Evolutionary conservation across 441 rosid species (phyloP).

Genomic region (Corymbia calophylla): DNA sequence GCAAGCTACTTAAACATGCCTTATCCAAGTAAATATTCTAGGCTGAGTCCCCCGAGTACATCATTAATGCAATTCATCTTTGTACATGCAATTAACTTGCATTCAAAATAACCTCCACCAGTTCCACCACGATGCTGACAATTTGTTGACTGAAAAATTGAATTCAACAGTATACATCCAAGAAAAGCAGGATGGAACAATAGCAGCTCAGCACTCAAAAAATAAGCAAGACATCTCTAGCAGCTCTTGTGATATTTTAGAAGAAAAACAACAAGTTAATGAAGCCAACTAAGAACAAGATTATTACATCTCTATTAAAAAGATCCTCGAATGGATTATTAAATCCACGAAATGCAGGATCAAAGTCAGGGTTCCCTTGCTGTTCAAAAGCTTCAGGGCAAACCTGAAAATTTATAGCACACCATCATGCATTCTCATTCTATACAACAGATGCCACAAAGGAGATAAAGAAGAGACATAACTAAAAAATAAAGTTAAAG

Average conservation of each 20-base stretch:
- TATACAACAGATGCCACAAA: background rate
- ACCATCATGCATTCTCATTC: slow-evolving; percentile 10
- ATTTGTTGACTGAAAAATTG: background rate
- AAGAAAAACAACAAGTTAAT: background rate
- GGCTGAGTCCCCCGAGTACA: background rate
- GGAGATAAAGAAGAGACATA: background rate
- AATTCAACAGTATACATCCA: background rate
- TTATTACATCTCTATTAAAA: slow-evolving; percentile 24
- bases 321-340: slow-evolving; percentile 62
- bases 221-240: background rate
- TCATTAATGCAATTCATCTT: background rate
- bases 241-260: background rate
- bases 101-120: background rate
- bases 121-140: background rate
- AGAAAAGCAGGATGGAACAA: background rate
- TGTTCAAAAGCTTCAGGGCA: slow-evolving; percentile 94
- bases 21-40: background rate
- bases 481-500: background rate
- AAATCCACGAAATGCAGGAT: slow-evolving; percentile 58
- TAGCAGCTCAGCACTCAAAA: background rate
- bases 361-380: slow-evolving; percentile 44
- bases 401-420: slow-evolving; percentile 40
- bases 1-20: background rate
- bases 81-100: background rate
- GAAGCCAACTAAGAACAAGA: background rate